Base-by-base conservation (phyloP, 2,329 filamentous ascomycete species). In the Incumbomyces delicatus region DNA sequence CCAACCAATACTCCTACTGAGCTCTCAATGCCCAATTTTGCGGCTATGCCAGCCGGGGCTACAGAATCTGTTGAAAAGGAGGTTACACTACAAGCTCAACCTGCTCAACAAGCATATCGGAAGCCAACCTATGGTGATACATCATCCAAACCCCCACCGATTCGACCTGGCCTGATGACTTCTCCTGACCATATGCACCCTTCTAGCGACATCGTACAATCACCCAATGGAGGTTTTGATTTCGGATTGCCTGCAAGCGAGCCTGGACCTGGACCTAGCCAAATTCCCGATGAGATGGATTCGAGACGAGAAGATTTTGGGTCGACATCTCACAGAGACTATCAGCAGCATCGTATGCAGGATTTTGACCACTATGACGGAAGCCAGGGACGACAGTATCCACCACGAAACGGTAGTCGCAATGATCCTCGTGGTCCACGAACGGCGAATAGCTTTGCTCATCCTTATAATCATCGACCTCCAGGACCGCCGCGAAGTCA, bases 211-310 rank as follows among this genome's bases (percentile, higher is more conserved):
- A 48, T 44, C 30, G 49, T 48, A 42, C 60, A 65, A 34, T 66
- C 69, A 44, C 62, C 65, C 39, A 61, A 67, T 51, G 62, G 85
- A 56, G 72, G 78, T 2, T 84, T 83, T 7, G 74, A 85, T 1
- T 87, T 87, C 54, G 85, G 87, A 58, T 83, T 89, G 74, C 80
- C 77, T 1, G 43, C 41, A 13, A 47, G 22, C 17, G 29, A 39
- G 17, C 18, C 46, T 16, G 17, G 17, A n/a, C 40, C 47, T 5
- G 41, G 17, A n/a, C 40, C 47, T 5, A 31, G 20, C 8, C 22
- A 27, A 8, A 27, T 27, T 27, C 22, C 22, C 22, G 22, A 27
- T 5, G 5, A 27, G 22, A 27, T 27, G 8, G 8, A 27, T 27
- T 8, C 22, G 22, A 27, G 22, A 8, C 22, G 8, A 8, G 22